Evolutionary conservation across 306 rosid genomes (phyloP).

Genomic region (Citrullus mucosospermus): DNA sequence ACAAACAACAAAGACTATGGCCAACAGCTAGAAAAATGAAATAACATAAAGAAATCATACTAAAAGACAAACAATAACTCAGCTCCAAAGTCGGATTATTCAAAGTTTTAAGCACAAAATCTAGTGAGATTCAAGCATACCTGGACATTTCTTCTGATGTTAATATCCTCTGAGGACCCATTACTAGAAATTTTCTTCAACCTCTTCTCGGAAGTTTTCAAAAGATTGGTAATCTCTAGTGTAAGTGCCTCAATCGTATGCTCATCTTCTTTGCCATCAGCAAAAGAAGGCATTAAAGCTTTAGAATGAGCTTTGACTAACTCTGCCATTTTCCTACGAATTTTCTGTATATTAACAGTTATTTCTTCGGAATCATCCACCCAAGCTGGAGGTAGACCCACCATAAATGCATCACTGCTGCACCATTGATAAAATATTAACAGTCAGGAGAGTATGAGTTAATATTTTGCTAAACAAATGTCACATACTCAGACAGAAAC

Average conservation of each 20-base stretch:
- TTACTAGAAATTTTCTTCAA: constrained; percentile 39
- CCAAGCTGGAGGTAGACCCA: constrained; percentile 73
- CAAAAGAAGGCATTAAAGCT: constrained; percentile 70
- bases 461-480: not conserved
- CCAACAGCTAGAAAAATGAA: not conserved
- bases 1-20: not conserved
- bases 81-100: not conserved
- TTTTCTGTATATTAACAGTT: constrained; percentile 39
- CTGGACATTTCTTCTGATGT: constrained; percentile 65
- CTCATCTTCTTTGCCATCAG: constrained; percentile 62
- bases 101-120: not conserved
- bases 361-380: constrained; percentile 75
- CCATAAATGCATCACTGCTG: constrained; percentile 56
- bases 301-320: constrained; percentile 55
- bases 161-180: constrained; percentile 60
- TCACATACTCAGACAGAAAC: not conserved
- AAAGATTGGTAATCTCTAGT: constrained; percentile 47
- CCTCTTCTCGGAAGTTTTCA: constrained; percentile 53
- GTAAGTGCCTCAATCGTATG: constrained; percentile 47
- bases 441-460: not conserved
- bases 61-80: not conserved
- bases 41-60: not conserved
- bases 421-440: constrained; percentile 13
- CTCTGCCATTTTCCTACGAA: constrained; percentile 46
- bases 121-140: constrained; percentile 20